Base-by-base conservation (phyloP, 2,329 filamentous ascomycete species). In the Microcera coccophila region DNA sequence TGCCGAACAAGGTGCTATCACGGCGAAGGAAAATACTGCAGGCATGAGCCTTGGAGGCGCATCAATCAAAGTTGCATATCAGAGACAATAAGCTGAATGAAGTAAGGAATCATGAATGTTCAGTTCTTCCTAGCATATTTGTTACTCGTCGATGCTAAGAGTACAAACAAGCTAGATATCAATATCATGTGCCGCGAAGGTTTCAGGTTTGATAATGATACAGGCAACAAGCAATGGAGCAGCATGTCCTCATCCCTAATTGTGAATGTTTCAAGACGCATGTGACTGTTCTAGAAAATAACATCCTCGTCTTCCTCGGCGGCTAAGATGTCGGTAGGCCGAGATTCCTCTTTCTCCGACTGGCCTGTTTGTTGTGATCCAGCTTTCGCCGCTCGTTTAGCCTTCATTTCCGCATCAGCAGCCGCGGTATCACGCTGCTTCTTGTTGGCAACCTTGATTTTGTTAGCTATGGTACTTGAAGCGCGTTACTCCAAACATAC, bases 61-160 rank as follows among this genome's bases (percentile, higher is more conserved):
- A 69, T 74, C 81, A 7, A 88, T 98, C 66, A 94, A 93, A 71
- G 90, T 98, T 52, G 96, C 93, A 12, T 98, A 95, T 76, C 93
- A 97, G 72, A 79, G 90, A 61, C 87, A 95, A 72, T 95, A 76
- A 40, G 36, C 14, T 20, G 34, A 28, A n/a, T n/a, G n/a, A 22
- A 36, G 43, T 12, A 38, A 17, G n/a, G 21, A n/a, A 28, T 33
- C 18, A 28, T 37, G 5, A 34, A 34, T 20, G 16, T 7, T 16
- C 20, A 10, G 5, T 38, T 10, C 8, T 26, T 21, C 19, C 20
- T 3, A 29, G 20, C n/a, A 31, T 28, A 9, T 28, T 9, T 28
- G 24, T 28, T 28, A 9, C 9, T 28, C 24, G 24, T 28, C n/a
- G n/a, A n/a, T n/a, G n/a, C n/a, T n/a, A n/a, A n/a, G n/a, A n/a